Evolutionary conservation across 805 yeast genomes (phyloP).

Genomic region (Nakazawaea siamensis): DNA sequence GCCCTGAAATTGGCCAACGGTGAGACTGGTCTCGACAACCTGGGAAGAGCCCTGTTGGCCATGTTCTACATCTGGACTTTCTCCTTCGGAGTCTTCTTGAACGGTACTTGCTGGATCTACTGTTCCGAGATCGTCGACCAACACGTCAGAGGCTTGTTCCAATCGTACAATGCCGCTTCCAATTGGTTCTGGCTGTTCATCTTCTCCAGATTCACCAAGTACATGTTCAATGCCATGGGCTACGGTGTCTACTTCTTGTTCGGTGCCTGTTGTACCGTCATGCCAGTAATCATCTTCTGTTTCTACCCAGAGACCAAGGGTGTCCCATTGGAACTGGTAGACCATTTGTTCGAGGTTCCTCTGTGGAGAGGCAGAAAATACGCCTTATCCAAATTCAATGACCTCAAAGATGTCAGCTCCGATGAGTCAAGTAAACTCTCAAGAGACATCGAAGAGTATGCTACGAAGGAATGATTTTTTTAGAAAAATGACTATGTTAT

Average conservation of each 20-base stretch:
- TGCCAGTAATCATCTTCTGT: slow-evolving; percentile 22
- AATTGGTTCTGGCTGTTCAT: slow-evolving; percentile 46
- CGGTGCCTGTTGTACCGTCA: slow-evolving; percentile 22
- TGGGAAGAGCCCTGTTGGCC: slow-evolving; percentile 35
- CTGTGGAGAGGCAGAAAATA: slow-evolving; percentile 7
- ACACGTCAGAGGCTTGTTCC: slow-evolving; percentile 32
- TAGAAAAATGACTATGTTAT: too few relatives aligned
- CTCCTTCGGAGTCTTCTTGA: slow-evolving; percentile 34
- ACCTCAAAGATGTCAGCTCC: too few relatives aligned
- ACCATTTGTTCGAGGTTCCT: slow-evolving; percentile 28
- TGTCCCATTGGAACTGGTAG: slow-evolving; percentile 43
- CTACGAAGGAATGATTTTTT: too few relatives aligned
- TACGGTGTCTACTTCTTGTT: slow-evolving; percentile 38
- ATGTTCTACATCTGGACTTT: slow-evolving; percentile 39
- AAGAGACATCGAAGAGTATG: too few relatives aligned
- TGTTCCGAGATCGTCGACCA: slow-evolving; percentile 39
- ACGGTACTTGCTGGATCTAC: slow-evolving; percentile 39
- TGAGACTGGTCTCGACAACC: slow-evolving; percentile 17
- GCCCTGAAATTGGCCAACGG: slow-evolving; percentile 18
- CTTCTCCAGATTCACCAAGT: slow-evolving; percentile 36
- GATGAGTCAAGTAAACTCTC: too few relatives aligned
- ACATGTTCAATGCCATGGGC: slow-evolving; percentile 33
- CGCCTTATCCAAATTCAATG: too few relatives aligned
- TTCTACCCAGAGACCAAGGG: slow-evolving; percentile 31
- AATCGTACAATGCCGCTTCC: slow-evolving; percentile 34